phyloP scores from a whole-genome alignment of 2,329 filamentous ascomycete genomes.

The Fusarium floridanum region DNA sequence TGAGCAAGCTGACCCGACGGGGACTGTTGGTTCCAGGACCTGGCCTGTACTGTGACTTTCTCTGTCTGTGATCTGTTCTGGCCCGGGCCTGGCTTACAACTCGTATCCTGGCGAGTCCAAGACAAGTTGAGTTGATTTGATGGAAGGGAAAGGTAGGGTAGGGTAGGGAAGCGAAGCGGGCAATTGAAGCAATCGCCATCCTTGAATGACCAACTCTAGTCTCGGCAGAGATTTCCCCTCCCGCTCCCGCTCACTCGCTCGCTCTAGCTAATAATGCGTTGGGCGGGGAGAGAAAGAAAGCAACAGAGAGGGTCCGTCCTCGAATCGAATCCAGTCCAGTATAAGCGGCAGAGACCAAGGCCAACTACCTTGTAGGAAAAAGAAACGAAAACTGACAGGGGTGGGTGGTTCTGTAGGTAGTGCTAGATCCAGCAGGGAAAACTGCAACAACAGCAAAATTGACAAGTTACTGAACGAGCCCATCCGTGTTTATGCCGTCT shows the following conservation, averaged over 20 bases:
- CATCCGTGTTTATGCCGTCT: not conserved
- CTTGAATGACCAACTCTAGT: constrained; percentile 8
- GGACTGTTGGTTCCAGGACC: constrained; percentile 1
- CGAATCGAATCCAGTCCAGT: constrained; percentile 20
- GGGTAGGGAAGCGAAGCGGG: not conserved
- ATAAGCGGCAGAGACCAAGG: constrained; percentile 17
- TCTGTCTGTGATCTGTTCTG: not conserved
- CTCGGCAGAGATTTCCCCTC: not conserved
- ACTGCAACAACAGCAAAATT: constrained; percentile 4
- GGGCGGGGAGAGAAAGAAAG: constrained; percentile 24
- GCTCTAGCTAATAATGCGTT: constrained; percentile 30
- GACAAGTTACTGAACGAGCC: constrained; percentile 21
- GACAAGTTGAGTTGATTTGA: not conserved
- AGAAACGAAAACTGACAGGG: constrained; percentile 35
- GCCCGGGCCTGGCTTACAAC: not conserved
- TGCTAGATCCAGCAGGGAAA: constrained; percentile 1
- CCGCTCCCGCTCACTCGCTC: not conserved
- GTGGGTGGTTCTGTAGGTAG: constrained; percentile 32
- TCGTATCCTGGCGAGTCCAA: constrained; percentile 1
- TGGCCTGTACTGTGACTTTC: not conserved
- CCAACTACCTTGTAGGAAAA: constrained; percentile 20
- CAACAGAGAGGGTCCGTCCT: constrained; percentile 22
- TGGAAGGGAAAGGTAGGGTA: not conserved
- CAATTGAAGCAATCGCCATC: not conserved
- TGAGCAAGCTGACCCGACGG: not conserved